Base-by-base conservation (phyloP, 495 filamentous ascomycete genomes). In the Penicillium roqueforti region DNA sequence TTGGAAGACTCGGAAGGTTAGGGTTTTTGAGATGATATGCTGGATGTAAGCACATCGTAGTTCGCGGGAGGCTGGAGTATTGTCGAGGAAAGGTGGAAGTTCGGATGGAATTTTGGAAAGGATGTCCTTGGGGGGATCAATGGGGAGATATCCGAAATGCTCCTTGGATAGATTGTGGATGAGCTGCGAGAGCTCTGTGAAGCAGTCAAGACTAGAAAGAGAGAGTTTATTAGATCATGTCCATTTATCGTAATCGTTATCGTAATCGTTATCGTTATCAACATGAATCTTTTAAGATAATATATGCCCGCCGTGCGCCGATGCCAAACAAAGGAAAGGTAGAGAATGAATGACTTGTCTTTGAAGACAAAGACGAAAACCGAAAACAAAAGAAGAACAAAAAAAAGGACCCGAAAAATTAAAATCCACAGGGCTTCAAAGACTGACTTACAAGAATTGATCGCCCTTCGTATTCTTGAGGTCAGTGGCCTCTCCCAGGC, bases 1-100 rank as follows among this genome's bases (percentile, higher is more conserved):
- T 32, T 81, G 77, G 69, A 86, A 86, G 36, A 86, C 79, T n/a
- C 82, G 75, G 59, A 78, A 79, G 23, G 78, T 83, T 38, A 86
- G 65, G 22, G 80, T 79, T 42, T 78, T 81, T 18, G 82, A 83
- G 36, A 86, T 67, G 23, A 81, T 72, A 53, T 85, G 80, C 46
- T 83, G 74, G 42, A 85, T 70, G 57, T 84, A 86, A 19, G 81
- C 80, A 32, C 79, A 71, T n/a, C 82, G 82, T 6, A 86, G 67
- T 38, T 79, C 73, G 42, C 73, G 74, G 13, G 81, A 81, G 5
- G 81, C 76, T 1, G 65, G 60, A 2, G 72, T 76, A 56, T 76
- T 76, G 62, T 76, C 74, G 38, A 76, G 68, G 71, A 85, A 83
- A 10, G 80, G 75, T 9, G 82, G 82, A 19, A 85, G 66, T 20